phyloP scores from a whole-genome alignment of 169 alveolate genomes.

The Besnoitia besnoiti region DNA sequence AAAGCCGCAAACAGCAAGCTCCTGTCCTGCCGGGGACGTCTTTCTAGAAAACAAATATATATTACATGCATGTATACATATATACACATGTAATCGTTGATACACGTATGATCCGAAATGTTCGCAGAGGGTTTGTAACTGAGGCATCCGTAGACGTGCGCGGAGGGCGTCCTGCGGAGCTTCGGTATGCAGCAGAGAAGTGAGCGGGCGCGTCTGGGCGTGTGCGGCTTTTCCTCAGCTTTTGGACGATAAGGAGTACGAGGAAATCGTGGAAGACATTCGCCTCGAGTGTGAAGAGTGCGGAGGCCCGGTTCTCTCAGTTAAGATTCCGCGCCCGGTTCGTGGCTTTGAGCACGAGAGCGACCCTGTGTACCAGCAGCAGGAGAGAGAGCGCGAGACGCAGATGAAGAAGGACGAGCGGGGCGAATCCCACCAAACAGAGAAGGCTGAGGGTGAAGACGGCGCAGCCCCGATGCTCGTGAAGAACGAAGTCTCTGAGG shows the following conservation, averaged over 20 bases:
- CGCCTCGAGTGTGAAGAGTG: slow-evolving; percentile 81
- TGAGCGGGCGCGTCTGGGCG: not conserved
- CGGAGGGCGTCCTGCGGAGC: too few species aligned
- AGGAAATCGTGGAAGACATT: slow-evolving; percentile 86
- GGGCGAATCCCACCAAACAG: not conserved
- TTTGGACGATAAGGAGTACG: slow-evolving; percentile 85
- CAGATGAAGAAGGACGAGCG: slow-evolving; percentile 13
- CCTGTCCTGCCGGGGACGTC: too few species aligned
- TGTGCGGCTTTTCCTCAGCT: slow-evolving; percentile 63
- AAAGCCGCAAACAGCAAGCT: too few species aligned
- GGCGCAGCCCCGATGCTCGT: not conserved
- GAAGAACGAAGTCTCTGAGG: slow-evolving; percentile 9
- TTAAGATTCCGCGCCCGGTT: slow-evolving; percentile 86
- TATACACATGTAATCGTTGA: too few species aligned
- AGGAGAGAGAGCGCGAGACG: not conserved
- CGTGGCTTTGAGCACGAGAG: slow-evolving; percentile 69
- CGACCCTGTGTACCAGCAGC: slow-evolving; percentile 11
- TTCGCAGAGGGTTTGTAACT: too few species aligned
- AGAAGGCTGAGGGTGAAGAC: not conserved
- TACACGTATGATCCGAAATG: too few species aligned
- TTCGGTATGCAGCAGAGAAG: too few species aligned
- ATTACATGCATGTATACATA: too few species aligned
- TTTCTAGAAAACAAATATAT: too few species aligned
- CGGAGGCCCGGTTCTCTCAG: slow-evolving; percentile 82
- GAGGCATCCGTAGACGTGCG: too few species aligned